A percentile compares a stretch with the other conserved stretches of the same genome.
Evolutionary conservation across 345 rosid species (phyloP).

Genomic region (Eutrema heterophyllum): DNA sequence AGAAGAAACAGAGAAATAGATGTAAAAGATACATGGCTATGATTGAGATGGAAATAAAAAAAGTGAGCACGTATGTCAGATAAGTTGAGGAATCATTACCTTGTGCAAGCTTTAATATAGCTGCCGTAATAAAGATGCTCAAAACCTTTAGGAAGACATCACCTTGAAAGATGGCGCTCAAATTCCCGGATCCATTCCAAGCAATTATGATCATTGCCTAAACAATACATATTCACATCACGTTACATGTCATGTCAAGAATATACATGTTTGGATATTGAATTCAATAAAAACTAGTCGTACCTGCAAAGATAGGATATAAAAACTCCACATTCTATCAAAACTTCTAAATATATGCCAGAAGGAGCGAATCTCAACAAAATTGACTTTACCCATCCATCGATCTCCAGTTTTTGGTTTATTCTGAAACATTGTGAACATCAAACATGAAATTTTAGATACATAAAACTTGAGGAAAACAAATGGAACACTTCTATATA

Average conservation of each 20-base stretch:
- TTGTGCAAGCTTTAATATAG: constrained; percentile 55
- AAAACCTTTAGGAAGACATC: constrained; percentile 52
- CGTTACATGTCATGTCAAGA: not conserved
- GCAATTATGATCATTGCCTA: constrained; percentile 63
- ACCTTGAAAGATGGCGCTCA: constrained; percentile 39
- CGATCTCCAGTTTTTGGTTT: constrained; percentile 31
- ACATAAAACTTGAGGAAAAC: not conserved
- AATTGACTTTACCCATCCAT: constrained; percentile 52
- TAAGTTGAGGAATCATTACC: constrained; percentile 30
- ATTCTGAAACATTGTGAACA: constrained; percentile 30
- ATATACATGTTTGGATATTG: constrained; percentile 1
- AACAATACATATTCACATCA: constrained; percentile 17
- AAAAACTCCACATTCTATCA: constrained; percentile 65
- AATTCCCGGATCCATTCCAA: constrained; percentile 55
- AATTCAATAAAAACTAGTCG: not conserved
- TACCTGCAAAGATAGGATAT: constrained; percentile 53
- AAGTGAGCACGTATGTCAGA: not conserved
- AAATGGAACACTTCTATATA: not conserved
- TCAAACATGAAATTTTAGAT: not conserved
- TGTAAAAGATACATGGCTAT: not conserved
- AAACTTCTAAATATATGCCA: constrained; percentile 66
- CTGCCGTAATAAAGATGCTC: constrained; percentile 65
- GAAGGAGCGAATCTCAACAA: constrained; percentile 56
- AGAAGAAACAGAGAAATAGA: not conserved
- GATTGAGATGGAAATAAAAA: too few relatives aligned